A percentile compares a stretch with the other conserved stretches of the same genome.
These are phyloP conservation scores for Trichosanthes cucumerina DNA, from an alignment of 306 rosid species.

Conservation along the genomic window DNA sequence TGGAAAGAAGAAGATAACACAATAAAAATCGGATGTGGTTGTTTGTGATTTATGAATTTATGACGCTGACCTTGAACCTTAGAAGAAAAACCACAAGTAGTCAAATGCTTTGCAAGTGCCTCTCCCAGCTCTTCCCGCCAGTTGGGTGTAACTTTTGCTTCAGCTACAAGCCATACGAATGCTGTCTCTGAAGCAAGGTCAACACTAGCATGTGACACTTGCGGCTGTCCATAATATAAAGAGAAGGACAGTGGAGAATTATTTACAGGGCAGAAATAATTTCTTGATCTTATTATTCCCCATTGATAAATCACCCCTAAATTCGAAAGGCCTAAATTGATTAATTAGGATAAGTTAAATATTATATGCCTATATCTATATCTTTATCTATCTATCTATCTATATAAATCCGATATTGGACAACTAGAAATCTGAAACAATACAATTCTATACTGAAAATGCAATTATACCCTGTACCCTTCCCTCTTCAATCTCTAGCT, in stretches of 20 bases:
- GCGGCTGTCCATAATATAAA: conserved; percentile 3
- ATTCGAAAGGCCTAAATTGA: no score
- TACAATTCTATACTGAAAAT: neutral
- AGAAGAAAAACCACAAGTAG: conserved; percentile 10
- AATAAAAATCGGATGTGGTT: neutral
- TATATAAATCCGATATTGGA: neutral
- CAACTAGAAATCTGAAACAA: neutral
- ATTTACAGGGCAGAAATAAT: neutral
- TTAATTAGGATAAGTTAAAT: no score
- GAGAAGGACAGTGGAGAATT: neutral
- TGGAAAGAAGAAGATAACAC: neutral
- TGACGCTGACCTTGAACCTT: conserved; percentile 11
- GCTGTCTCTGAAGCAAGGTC: conserved; percentile 13
- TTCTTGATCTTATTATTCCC: neutral
- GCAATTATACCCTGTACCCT: neutral
- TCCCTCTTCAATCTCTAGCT: neutral
- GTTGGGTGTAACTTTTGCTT: conserved; percentile 11
- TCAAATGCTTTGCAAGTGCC: conserved; percentile 15
- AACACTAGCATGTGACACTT: conserved; percentile 16
- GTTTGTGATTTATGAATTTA: neutral
- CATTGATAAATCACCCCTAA: neutral
- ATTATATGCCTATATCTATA: no score
- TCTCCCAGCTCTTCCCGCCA: conserved; percentile 9
- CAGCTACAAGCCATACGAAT: conserved; percentile 9
- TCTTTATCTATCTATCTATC: no score